Base-by-base conservation (phyloP, 306 rosid species). In the Glycyrrhiza uralensis region DNA sequence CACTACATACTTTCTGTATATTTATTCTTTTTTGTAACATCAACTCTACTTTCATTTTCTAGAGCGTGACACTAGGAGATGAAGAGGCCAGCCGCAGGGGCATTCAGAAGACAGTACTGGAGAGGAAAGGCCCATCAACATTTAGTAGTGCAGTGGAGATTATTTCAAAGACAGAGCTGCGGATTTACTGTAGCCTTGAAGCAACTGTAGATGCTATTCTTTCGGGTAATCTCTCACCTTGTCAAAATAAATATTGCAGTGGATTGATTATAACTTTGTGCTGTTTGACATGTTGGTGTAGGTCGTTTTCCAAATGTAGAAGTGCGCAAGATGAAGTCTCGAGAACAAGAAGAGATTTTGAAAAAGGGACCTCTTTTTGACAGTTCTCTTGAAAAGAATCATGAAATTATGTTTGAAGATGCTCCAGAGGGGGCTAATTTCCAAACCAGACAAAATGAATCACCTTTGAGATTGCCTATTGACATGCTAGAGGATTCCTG, bases 61-160 rank as follows among this genome's bases (percentile, higher is more conserved):
- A 94, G 99, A 91, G 99, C 3, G 97, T 94, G 74, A 94, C 99
- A 38, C 80, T 91, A 3, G 97, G 99, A 69, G 99, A 94, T 82
- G 97, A 94, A 83, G 99, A 91, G 79, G 99, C 99, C 72, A 91
- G 86, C 74, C 83, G 96, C 52, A 83, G 96, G 79, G 95, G 99
- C 29, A 91, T 91, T 74, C 97, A 91, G 77, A 94, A 94, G 87
- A 91, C 97, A 22, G 91, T 94, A 66, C 85, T 89, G 69, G 99
- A 94, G 82, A 89, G 99, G 85, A 91, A 94, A 89, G 97, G 97
- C 24, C 99, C 97, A 33, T 86, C 96, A 73, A 86, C 96, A 3
- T 91, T 94, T 84, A 83, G 83, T 68, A 85, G 95, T 61, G 99
- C 88, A 30, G 97, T 91, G 63, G 97, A 91, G 80, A 94, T 94